Base-by-base conservation (phyloP, 78 protist species). In the Dictyostelium capitatum region DNA sequence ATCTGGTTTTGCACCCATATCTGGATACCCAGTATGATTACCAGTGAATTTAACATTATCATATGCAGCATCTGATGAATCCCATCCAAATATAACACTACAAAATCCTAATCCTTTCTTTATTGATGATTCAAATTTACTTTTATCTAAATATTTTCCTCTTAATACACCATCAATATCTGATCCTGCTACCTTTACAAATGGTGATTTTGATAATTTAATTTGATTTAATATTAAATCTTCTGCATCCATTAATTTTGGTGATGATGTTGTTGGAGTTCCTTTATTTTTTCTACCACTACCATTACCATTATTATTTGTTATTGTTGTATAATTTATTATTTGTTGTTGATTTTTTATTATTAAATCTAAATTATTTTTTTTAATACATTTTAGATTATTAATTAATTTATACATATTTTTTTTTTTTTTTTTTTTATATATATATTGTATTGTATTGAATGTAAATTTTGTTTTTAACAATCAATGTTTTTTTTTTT, bases 21-120 rank as follows among this genome's bases (percentile, higher is more conserved):
- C 96, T 4, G 89, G 93, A 41, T 82, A 92, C 0, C 96, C 96
- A 25, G 89, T 92, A 23, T 92, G 91, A 37, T 81, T 78, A 6
- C 91, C 90, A 28, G 87, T 82, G 62, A 82, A 82, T 19, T 10
- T 28, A 9, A 81, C 91, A 64, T 82, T 80, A n/a, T 92, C 90
- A 53, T 92, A 92, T 2, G 77, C 46, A 1, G 28, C 73, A 80
- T 92, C 96, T 19, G 30, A 57, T 28, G 54, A 62, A 30, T 92
- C 96, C 96, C 96, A 92, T 0, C 96, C 96, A 57, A 92, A 92
- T 20, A 92, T 72, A 8, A 92, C 96, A 64, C 92, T 75, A 59
- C 96, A 92, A 56, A 92, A 92, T 11, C 91, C 96, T 23, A 82
- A 92, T 6, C 96, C 96, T 3, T 82, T 75, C 7, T 73, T 59